phyloP scores from a whole-genome alignment of 192 early-diverging fungal species.

The Coemansia sp. region DNA sequence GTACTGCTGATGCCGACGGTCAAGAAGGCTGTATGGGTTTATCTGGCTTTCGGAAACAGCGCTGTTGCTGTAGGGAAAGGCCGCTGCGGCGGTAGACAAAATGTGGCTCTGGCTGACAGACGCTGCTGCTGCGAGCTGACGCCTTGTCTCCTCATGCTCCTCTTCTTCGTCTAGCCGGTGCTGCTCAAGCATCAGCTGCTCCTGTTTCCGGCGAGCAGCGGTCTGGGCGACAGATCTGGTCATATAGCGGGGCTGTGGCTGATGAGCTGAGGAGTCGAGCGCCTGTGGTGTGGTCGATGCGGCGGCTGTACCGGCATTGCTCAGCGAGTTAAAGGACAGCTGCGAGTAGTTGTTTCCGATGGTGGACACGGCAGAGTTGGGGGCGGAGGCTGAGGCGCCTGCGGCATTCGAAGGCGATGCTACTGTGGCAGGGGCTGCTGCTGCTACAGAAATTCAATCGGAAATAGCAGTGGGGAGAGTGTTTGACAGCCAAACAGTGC shows the following conservation, averaged over 20 bases:
- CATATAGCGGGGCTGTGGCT: constrained; percentile 46
- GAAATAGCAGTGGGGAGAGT: constrained; percentile 5
- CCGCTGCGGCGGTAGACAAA: constrained; percentile 3
- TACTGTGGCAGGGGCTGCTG: constrained; percentile 20
- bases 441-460: constrained; percentile 1
- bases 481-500: not conserved
- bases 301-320: constrained; percentile 7
- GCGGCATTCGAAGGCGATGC: constrained; percentile 13
- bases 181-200: constrained; percentile 16
- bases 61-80: not conserved
- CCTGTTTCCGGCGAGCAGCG: constrained; percentile 42
- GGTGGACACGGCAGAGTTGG: constrained; percentile 23
- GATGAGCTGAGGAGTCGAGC: constrained; percentile 11
- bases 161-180: constrained; percentile 5
- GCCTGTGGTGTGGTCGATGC: constrained; percentile 2
- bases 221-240: constrained; percentile 52
- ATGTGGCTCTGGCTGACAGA: not conserved
- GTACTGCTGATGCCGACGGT: constrained; percentile 14
- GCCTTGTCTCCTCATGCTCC: not conserved
- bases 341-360: constrained; percentile 19
- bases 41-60: constrained; percentile 11
- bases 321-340: constrained; percentile 10
- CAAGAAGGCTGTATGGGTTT: constrained; percentile 33
- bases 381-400: constrained; percentile 27
- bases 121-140: constrained; percentile 5